A percentile compares a stretch with the other conserved stretches of the same genome.
Conservation (phyloP, 768 basidiomycete species). For the Rhodocollybia butyracea region DNA sequence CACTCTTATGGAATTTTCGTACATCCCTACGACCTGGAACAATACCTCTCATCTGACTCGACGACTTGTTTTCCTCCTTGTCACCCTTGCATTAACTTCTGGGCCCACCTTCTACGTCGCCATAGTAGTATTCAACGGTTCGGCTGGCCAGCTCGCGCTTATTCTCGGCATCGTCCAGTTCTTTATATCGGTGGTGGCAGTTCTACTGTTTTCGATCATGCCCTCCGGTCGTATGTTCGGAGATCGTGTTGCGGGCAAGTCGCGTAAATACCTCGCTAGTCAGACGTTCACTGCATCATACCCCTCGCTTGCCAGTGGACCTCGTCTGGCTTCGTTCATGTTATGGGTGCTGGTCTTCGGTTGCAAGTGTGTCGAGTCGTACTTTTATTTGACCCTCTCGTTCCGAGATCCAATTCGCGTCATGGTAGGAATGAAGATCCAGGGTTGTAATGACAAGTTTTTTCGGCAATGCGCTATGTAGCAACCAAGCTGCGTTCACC, state of each 20-base stretch:
- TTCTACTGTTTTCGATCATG: slow-evolving; percentile 84
- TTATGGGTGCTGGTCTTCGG: slow-evolving; percentile 94
- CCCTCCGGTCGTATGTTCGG: slow-evolving; percentile 99
- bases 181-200: slow-evolving; percentile 85
- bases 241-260: slow-evolving; percentile 93
- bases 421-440: slow-evolving; percentile 96
- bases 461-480: slow-evolving; percentile 82
- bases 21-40: slow-evolving; percentile 98
- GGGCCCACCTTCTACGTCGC: slow-evolving; percentile 96
- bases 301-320: slow-evolving; percentile 57
- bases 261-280: slow-evolving; percentile 94
- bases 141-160: slow-evolving; percentile 70
- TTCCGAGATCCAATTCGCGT: slow-evolving; percentile 91
- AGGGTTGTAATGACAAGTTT: slow-evolving; percentile 84
- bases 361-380: slow-evolving; percentile 95
- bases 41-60: slow-evolving; percentile 96
- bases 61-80: slow-evolving; percentile 81
- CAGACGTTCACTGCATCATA: slow-evolving; percentile 99
- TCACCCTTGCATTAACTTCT: slow-evolving; percentile 87
- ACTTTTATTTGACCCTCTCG: slow-evolving; percentile 96
- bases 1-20: slow-evolving; percentile 92
- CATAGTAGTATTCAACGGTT: slow-evolving; percentile 67
- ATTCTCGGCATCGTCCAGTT: slow-evolving; percentile 97
- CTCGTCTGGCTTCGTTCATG: slow-evolving; percentile 73
- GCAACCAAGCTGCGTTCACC: slow-evolving; percentile 92